phyloP scores from a whole-genome alignment of 1,139 yeast species.

The Yamadazyma diospyri region DNA sequence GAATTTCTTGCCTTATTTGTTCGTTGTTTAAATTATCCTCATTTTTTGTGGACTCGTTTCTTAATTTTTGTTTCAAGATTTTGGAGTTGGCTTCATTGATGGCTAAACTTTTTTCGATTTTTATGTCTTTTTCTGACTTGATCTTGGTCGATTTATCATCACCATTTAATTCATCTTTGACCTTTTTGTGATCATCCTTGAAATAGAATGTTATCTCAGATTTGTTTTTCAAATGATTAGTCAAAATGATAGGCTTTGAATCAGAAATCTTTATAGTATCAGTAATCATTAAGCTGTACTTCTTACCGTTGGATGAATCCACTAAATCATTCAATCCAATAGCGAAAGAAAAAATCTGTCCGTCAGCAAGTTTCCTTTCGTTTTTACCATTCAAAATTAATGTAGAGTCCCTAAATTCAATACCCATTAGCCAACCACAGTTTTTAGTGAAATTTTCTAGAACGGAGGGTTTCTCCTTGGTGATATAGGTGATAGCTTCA shows the following conservation, averaged over 20 bases:
- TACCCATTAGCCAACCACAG: constrained; percentile 87
- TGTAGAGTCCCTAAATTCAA: constrained; percentile 83
- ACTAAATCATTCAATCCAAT: constrained; percentile 70
- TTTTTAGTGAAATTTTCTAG: constrained; percentile 68
- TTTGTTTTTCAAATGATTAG: constrained; percentile 70
- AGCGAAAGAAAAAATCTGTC: constrained; percentile 72
- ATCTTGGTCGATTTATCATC: constrained; percentile 18
- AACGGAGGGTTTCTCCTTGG: constrained; percentile 59
- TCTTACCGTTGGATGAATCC: constrained; percentile 44
- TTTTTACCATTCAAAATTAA: constrained; percentile 72
- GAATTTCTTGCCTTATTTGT: constrained; percentile 78
- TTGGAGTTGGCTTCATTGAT: constrained; percentile 44
- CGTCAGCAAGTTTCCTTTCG: constrained; percentile 64
- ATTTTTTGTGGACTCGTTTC: constrained; percentile 69
- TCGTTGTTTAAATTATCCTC: constrained; percentile 71
- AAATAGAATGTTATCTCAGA: constrained; percentile 82
- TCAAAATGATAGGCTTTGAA: constrained; percentile 59
- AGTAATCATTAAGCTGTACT: constrained; percentile 70
- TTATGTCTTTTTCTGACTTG: constrained; percentile 31
- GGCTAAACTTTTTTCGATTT: constrained; percentile 31
- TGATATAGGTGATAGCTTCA: constrained; percentile 58
- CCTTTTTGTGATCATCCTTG: constrained; percentile 56
- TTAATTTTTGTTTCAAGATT: constrained; percentile 72
- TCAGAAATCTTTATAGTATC: constrained; percentile 77
- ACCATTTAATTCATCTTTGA: constrained; percentile 19